Evolutionary conservation across 1,284 basidiomycete species (phyloP).

Genomic region (Sphagnurus paluster): DNA sequence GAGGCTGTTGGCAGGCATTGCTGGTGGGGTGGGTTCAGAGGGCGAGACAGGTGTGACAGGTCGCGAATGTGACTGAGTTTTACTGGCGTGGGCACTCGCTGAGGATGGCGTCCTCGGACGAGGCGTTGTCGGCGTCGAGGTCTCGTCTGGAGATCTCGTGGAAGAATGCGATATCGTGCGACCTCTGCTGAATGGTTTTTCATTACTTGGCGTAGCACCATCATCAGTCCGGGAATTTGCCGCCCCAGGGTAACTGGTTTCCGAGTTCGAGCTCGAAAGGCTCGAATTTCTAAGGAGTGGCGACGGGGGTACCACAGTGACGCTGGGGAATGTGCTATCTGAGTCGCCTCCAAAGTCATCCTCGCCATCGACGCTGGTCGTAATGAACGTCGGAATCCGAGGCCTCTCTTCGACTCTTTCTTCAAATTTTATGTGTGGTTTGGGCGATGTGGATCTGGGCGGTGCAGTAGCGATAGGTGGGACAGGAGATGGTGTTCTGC

Average conservation of each 20-base stretch:
- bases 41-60: conserved; percentile 22
- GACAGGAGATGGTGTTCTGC: conserved; percentile 25
- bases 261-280: conserved; percentile 26
- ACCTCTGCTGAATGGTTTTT: conserved; percentile 16
- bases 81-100: background rate
- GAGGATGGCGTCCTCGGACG: conserved; percentile 14
- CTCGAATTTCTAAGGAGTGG: conserved; percentile 36
- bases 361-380: conserved; percentile 20
- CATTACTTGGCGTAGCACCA: conserved; percentile 18
- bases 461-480: conserved; percentile 15
- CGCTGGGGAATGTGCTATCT: conserved; percentile 43
- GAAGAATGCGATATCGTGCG: conserved; percentile 24
- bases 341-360: conserved; percentile 22
- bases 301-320: conserved; percentile 59
- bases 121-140: conserved; percentile 28
- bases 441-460: conserved; percentile 12
- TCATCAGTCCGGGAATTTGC: conserved; percentile 21
- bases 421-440: conserved; percentile 3
- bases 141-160: conserved; percentile 18
- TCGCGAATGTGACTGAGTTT: conserved; percentile 16
- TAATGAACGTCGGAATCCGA: conserved; percentile 19
- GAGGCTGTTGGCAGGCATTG: conserved; percentile 19
- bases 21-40: conserved; percentile 10
- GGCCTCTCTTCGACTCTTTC: conserved; percentile 10
- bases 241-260: conserved; percentile 19